A percentile compares a stretch with the other conserved stretches of the same genome.
Evolutionary conservation across 2,329 filamentous ascomycete genomes (phyloP).

Genomic region (Penicillium sp.): DNA sequence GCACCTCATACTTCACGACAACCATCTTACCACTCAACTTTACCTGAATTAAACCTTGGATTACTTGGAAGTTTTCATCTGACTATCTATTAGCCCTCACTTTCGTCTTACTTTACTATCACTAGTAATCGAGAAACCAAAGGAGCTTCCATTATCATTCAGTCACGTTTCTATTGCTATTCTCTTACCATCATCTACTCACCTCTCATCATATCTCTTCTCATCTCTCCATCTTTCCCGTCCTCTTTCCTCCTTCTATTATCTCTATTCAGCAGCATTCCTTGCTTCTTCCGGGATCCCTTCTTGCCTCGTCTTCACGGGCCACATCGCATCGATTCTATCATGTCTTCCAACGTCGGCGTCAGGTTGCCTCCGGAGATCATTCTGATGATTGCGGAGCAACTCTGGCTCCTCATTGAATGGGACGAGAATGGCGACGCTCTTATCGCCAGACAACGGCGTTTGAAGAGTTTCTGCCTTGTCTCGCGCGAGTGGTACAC

Average conservation of each 20-base stretch:
- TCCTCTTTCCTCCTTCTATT: too few relatives aligned
- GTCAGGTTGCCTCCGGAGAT: conserved; percentile 1
- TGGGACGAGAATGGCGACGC: neutral
- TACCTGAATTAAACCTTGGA: neutral
- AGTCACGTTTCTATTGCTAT: too few relatives aligned
- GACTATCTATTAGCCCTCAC: neutral
- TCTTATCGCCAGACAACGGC: conserved; percentile 37
- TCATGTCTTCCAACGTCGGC: neutral
- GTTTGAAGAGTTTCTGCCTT: conserved; percentile 50
- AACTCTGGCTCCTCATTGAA: neutral
- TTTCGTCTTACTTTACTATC: neutral
- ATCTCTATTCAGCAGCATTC: too few relatives aligned
- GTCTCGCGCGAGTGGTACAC: conserved; percentile 55
- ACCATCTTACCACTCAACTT: neutral
- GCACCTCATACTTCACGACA: neutral
- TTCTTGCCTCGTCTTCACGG: too few relatives aligned
- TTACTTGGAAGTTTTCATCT: neutral
- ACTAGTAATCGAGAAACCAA: neutral
- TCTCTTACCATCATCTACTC: neutral
- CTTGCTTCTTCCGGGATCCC: too few relatives aligned
- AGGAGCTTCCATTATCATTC: neutral
- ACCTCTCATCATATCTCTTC: neutral
- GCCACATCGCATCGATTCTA: neutral
- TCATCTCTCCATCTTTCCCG: neutral
- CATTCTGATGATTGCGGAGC: neutral